Base-by-base conservation (phyloP, 371 early-diverging fungal species). In the Mucor racemosus region DNA sequence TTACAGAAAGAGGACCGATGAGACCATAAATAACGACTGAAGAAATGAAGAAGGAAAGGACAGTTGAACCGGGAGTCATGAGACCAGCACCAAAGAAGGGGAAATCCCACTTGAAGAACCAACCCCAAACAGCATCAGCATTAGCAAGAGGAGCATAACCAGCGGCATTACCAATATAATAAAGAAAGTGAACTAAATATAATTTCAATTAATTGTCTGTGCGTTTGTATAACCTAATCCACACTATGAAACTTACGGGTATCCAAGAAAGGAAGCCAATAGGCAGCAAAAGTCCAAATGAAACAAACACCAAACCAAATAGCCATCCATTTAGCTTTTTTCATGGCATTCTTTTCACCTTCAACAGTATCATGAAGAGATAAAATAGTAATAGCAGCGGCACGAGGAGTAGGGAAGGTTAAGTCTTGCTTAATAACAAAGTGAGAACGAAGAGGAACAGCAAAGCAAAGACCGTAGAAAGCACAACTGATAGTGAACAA, bases 21-120 rank as follows among this genome's bases (percentile, higher is more conserved):
- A 82, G 69, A 69, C 86, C 92, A 56, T 77, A 91, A 33, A 88
- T 74, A 48, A 88, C 41, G 31, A 90, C 31, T 21, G 86, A 73
- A 31, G 90, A 84, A 21, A 80, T 21, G 55, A 89, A 84, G 76
- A 91, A 87, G 8, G 88, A 79, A 46, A 77, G 57, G 35, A 82
- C 86, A 31, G 90, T 88, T 58, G 73, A 76, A 35, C 79, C 79
- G 35, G 88, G 88, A n/a, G 83, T 86, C 84, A 92, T 82, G 60
- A 90, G 65, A 64, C 92, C 92, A 64, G 90, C 88, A 56, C 90
- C 92, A 62, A 88, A 77, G 80, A 92, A 92, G 21, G 92, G 87
- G 41, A 76, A 81, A 54, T 86, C 84, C 64, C 68, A 82, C 58
- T 68, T 72, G 60, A 88, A 78, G 40, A 57, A 59, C 89, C 89